Evolutionary conservation across 805 yeast genomes (phyloP), one percentile per base, ranked within the genome.

Genomic region (Saccharomycopsis sp.): DNA sequence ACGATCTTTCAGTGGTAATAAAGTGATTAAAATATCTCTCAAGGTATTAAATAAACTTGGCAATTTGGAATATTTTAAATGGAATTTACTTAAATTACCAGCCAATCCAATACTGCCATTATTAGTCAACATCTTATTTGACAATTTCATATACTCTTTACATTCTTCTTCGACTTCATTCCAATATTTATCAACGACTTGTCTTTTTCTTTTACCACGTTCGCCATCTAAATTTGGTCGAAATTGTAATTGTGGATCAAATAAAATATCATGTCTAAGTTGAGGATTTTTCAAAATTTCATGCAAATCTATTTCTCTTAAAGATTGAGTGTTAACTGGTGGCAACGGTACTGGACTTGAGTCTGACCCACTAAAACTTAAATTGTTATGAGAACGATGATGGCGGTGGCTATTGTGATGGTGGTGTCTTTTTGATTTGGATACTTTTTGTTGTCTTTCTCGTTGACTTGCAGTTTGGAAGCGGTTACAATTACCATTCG

Each of bases 141-240:
- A 54, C 47, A n/a, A 38, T 19, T 32, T 59, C 54, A 17, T 60
- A 47, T 66, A 67, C 5, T 70, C 72, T 44, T 63, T 64, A 51
- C 86, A 78, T 63, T 88, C 96, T 40, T 61, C 64, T 52, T 77
- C 79, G 29, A 89, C 78, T 52, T 83, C 84, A 27, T 66, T 65
- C 96, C 96, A 88, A 65, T 88, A 89, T 55, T 74, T 79, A 58
- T 86, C 95, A 40, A 87, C 81, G 36, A 81, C 70, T 46, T 72
- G 62, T 63, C 77, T 81, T 71, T 88, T 86, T 44, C 88, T 72
- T 48, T 79, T 72, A 22, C 95, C 95, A 41, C 96, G 69, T 63
- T 89, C 97, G 41, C 95, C 95, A 60, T 85, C 96, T 53, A 88
- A 67, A 57, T 86, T 85, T 23, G 95, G 95, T 59, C 97, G 75